phyloP scores from a whole-genome alignment of 345 rosid genomes.

The Citrus glauca region DNA sequence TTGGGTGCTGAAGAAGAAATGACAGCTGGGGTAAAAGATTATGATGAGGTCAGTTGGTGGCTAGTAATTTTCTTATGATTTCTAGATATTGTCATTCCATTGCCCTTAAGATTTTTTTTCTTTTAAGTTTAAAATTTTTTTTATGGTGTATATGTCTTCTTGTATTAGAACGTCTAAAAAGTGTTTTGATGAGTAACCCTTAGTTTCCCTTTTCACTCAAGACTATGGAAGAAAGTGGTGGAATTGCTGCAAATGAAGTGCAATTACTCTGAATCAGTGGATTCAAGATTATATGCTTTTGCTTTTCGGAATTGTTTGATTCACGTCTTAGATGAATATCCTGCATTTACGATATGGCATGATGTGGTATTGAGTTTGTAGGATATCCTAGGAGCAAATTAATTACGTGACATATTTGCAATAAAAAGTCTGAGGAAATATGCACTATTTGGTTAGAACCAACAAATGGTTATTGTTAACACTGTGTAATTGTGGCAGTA shows the following conservation, averaged over 20 bases:
- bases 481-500: background rate
- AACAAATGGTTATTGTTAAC: background rate
- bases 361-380: background rate
- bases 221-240: background rate
- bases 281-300: background rate
- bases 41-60: constrained; percentile 36
- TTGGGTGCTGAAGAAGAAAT: constrained; percentile 49
- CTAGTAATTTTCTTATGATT: background rate
- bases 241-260: background rate
- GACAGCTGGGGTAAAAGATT: constrained; percentile 37
- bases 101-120: no score
- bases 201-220: no score
- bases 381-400: background rate
- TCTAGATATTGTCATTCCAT: background rate
- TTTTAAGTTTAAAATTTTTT: background rate
- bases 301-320: background rate
- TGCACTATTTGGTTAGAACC: background rate
- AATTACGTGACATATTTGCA: background rate
- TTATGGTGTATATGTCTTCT: background rate
- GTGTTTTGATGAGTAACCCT: no score
- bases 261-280: background rate
- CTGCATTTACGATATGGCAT: background rate
- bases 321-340: background rate
- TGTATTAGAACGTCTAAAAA: background rate
- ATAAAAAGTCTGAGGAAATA: background rate